Base-by-base conservation (phyloP, 2,329 filamentous ascomycete genomes). In the Epichloe sp. region DNA sequence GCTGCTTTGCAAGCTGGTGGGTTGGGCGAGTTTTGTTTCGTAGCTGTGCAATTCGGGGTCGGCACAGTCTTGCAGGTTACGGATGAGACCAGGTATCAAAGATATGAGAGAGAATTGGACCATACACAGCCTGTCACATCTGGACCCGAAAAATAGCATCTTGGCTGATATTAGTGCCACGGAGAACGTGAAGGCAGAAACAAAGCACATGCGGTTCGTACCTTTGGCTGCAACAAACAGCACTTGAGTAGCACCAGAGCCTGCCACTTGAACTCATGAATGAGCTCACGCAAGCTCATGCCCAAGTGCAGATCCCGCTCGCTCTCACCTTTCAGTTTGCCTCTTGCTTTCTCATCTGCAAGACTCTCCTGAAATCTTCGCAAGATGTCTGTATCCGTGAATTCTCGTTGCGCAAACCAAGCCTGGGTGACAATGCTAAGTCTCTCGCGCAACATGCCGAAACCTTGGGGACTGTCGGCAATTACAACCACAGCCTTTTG, bases 61-160 rank as follows among this genome's bases (percentile, higher is more conserved):
- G 47, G 93, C 91, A 61, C 88, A 94, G 69, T 98, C 93, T 68
- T 94, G 84, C n/a, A 98, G 78, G 60, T 86, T 88, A 61, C 88
- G 82, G 62, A 97, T 83, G 52, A 98, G 79, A 53, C 90, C 89
- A 45, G 93, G 93, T 71, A 98, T 94, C 62, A 98, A 75, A 49
- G 91, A 96, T 59, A 98, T 85, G 44, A 98, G 78, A 43, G 91
- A 93, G 71, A 97, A 98, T 67, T 98, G 93, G 70, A 95, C 90
- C 86, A 97, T 95, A 77, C 93, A 98, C 58, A 98, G 73, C 57
- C 86, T 80, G 68, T 98, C 93, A 68, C 93, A 97, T 60, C 89
- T 83, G n/a, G 91, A 89, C 55, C 93, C 90, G 62, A 97, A 98
- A 72, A 98, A 97, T 50, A 98, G 82, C 86, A 97, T 97, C 90